phyloP scores from a whole-genome alignment of 2,329 filamentous ascomycete species.

The Botrytis galanthina region DNA sequence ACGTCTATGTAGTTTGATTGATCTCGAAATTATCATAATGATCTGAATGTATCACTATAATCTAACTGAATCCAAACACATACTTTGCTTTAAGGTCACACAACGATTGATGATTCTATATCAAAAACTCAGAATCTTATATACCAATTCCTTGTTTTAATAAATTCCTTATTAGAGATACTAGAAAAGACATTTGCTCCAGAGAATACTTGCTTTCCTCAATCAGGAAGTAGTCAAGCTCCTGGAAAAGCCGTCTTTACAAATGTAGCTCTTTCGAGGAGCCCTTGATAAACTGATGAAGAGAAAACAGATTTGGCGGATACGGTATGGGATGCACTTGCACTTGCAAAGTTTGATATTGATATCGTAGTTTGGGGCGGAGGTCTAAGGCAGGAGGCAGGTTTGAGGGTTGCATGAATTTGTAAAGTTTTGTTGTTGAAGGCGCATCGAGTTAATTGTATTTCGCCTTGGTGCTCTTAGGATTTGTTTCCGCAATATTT shows the following conservation, averaged over 20 bases:
- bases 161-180: background rate
- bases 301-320: background rate
- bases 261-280: background rate
- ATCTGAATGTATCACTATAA: background rate
- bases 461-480: background rate
- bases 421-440: background rate
- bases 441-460: background rate
- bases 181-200: background rate
- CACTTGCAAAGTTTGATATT: background rate
- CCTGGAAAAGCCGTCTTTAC: background rate
- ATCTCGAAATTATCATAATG: background rate
- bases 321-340: background rate
- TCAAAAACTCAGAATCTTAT: background rate
- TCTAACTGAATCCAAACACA: background rate
- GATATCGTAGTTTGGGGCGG: background rate
- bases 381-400: background rate
- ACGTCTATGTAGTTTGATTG: background rate
- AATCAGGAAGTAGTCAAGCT: background rate
- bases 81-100: background rate
- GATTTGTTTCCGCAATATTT: background rate
- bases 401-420: background rate
- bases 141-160: background rate
- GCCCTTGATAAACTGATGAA: background rate
- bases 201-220: background rate
- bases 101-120: background rate